Evolutionary conservation across 306 rosid species (phyloP).

Genomic region (Citrullus mucosospermus): DNA sequence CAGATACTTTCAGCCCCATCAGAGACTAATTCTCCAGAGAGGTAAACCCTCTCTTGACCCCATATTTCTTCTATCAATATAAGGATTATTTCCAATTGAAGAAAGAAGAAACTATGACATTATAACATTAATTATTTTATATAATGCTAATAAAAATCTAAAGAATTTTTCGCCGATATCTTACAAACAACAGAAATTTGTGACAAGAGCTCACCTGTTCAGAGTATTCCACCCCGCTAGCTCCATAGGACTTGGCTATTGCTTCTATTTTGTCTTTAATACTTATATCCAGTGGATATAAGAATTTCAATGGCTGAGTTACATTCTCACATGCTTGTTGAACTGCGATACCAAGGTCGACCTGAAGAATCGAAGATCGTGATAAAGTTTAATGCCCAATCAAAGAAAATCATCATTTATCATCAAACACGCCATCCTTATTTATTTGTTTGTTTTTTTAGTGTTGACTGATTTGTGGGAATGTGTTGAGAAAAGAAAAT

Average conservation of each 20-base stretch:
- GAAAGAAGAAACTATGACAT: background rate
- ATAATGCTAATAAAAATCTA: background rate
- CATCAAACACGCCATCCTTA: background rate
- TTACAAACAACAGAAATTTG: background rate
- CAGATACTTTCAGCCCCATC: background rate
- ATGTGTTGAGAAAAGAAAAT: background rate
- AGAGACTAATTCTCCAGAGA: background rate
- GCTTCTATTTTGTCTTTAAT: slow-evolving; percentile 89
- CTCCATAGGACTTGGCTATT: slow-evolving; percentile 91
- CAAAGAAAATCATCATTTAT: background rate
- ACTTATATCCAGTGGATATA: slow-evolving; percentile 61
- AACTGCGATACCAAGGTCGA: slow-evolving; percentile 83
- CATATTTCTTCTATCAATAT: background rate
- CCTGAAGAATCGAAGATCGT: slow-evolving; percentile 33
- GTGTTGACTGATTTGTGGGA: background rate
- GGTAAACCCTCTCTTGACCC: background rate
- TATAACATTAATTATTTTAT: background rate
- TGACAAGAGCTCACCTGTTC: slow-evolving; percentile 52
- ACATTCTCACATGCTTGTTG: slow-evolving; percentile 83
- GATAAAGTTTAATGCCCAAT: background rate
- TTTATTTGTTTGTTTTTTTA: too few species aligned
- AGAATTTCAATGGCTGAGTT: slow-evolving; percentile 56
- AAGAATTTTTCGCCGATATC: background rate
- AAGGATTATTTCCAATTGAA: background rate
- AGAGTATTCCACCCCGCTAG: slow-evolving; percentile 71